These are phyloP conservation scores for Cydonia oblonga DNA, from an alignment of 331 rosid species.

Conservation along the genomic window DNA sequence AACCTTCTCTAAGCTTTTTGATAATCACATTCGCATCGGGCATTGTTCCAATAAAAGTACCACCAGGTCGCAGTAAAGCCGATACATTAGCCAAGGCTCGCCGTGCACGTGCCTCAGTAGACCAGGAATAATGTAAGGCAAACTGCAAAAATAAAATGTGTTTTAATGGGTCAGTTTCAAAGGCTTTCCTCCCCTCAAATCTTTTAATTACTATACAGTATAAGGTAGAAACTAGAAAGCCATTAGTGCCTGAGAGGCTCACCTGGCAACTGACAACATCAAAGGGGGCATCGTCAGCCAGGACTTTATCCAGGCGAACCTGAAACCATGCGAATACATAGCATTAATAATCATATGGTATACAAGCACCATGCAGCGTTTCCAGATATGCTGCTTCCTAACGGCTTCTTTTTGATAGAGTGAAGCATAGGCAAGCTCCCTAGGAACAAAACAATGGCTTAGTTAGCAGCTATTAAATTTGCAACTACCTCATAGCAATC, in stretches of 20 bases:
- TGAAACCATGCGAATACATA: slow-evolving; percentile 22
- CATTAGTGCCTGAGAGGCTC: background rate
- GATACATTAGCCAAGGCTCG: slow-evolving; percentile 63
- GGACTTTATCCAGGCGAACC: slow-evolving; percentile 72
- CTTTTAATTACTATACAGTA: background rate
- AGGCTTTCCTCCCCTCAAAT: background rate
- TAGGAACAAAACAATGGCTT: background rate
- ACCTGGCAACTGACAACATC: slow-evolving; percentile 95
- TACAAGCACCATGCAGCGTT: background rate
- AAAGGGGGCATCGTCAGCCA: slow-evolving; percentile 82
- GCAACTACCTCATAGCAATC: slow-evolving; percentile 83
- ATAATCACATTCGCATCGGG: slow-evolving; percentile 94
- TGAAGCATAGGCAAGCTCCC: background rate
- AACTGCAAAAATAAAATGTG: slow-evolving; percentile 44
- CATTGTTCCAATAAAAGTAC: slow-evolving; percentile 92
- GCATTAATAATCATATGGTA: background rate
- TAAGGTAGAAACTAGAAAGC: background rate
- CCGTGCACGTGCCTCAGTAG: slow-evolving; percentile 94
- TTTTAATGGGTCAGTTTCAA: slow-evolving; percentile 14
- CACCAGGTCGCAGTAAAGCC: slow-evolving; percentile 96
- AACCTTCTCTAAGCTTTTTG: slow-evolving; percentile 89
- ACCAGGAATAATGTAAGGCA: slow-evolving; percentile 98
- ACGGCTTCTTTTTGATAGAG: background rate
- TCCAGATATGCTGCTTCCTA: background rate
- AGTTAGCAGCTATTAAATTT: background rate